Percentiles rank a stretch among this genome's conserved stretches.
phyloP scores from a whole-genome alignment of 1,284 basidiomycete genomes.

The Marasmius sp. region DNA sequence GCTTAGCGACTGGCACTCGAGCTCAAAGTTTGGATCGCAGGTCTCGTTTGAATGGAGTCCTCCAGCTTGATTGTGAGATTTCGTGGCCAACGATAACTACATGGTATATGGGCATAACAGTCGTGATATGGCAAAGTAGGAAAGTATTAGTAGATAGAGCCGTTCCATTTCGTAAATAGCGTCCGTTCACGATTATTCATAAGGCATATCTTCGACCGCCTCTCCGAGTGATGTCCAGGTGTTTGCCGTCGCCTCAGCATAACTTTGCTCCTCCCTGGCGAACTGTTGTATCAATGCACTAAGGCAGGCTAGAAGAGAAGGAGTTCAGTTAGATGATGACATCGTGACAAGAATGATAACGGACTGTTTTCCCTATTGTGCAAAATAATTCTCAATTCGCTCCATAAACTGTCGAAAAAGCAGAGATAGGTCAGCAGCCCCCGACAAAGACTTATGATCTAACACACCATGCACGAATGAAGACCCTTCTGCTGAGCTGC shows the following conservation, averaged over 20 bases:
- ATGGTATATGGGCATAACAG: too few species aligned
- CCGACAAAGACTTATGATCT: neutral
- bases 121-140: too few species aligned
- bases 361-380: slow-evolving; percentile 83
- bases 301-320: slow-evolving; percentile 37
- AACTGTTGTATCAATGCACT: slow-evolving; percentile 72
- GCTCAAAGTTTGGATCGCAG: too few species aligned
- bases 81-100: too few species aligned
- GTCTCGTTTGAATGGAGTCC: too few species aligned
- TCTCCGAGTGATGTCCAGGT: slow-evolving; percentile 78
- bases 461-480: slow-evolving; percentile 79
- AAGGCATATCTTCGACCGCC: slow-evolving; percentile 78
- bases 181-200: slow-evolving; percentile 53
- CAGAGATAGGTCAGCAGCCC: slow-evolving; percentile 7
- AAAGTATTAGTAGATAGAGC: too few species aligned
- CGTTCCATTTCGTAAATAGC: too few species aligned
- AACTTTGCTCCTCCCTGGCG: slow-evolving; percentile 69
- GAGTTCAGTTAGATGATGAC: neutral
- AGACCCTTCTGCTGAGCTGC: slow-evolving; percentile 73
- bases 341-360: neutral
- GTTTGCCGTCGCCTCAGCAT: slow-evolving; percentile 55
- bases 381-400: slow-evolving; percentile 83
- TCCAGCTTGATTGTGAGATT: too few species aligned
- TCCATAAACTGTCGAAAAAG: slow-evolving; percentile 73
- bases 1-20: neutral